Evolutionary conservation across 2,329 filamentous ascomycete species (phyloP).

Genomic region (Seiridium unicorne): DNA sequence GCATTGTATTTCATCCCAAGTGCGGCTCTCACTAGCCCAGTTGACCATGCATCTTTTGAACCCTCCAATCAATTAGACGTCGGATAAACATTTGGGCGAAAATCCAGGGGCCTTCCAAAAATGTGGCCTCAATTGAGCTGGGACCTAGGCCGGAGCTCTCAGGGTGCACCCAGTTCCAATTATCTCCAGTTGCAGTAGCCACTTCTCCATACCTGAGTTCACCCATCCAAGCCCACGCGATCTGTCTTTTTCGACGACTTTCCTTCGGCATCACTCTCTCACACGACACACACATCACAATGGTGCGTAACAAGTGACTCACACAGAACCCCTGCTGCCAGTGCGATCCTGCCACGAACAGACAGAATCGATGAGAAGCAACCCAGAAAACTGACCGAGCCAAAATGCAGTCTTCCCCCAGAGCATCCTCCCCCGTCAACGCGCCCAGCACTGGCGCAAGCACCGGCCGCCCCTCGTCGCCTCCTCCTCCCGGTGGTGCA

Average conservation of each 20-base stretch:
- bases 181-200: not conserved
- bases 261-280: conserved; percentile 13
- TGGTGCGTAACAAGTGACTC: conserved; percentile 13
- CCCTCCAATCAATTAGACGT: no score
- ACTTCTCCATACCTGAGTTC: conserved; percentile 1
- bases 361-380: not conserved
- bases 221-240: conserved; percentile 13
- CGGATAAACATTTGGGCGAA: conserved; percentile 4
- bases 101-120: conserved; percentile 32
- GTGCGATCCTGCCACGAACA: not conserved
- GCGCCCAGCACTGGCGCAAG: conserved; percentile 64
- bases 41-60: no score
- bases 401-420: conserved; percentile 52
- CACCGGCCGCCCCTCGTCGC: conserved; percentile 77
- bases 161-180: not conserved
- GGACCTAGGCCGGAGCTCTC: not conserved
- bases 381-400: not conserved
- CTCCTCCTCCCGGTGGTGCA: conserved; percentile 86
- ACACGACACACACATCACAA: conserved; percentile 10
- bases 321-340: not conserved
- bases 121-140: conserved; percentile 41
- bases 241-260: conserved; percentile 13
- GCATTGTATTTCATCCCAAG: no score
- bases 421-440: conserved; percentile 58
- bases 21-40: no score